Conservation (phyloP, 176 grass and related monocot species). For the Oryza rufipogon region DNA sequence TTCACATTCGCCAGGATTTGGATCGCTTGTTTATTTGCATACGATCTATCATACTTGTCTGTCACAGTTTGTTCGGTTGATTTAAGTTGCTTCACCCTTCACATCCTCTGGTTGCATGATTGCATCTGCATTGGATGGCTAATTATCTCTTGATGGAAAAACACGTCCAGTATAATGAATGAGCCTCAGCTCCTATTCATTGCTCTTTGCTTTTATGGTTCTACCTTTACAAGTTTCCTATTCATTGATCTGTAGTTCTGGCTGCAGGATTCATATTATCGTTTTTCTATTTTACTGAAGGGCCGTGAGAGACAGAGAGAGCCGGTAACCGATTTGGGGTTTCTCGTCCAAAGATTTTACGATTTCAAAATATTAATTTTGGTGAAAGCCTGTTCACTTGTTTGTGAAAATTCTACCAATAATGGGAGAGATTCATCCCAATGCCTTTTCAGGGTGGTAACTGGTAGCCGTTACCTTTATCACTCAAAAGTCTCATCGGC, state of each 20-base stretch:
- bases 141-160: slow-evolving; percentile 10
- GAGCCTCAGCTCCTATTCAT: not conserved
- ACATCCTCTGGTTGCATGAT: slow-evolving; percentile 31
- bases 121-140: slow-evolving; percentile 19
- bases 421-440: too few relatives aligned
- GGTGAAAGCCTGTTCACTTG: not conserved
- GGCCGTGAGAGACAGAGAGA: not conserved
- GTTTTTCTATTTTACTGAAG: not conserved
- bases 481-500: not conserved
- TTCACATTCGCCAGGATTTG: slow-evolving; percentile 47
- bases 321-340: too few relatives aligned
- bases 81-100: slow-evolving; percentile 15
- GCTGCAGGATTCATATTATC: not conserved
- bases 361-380: not conserved
- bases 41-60: slow-evolving; percentile 34
- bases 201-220: not conserved
- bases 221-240: too few relatives aligned
- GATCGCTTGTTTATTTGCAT: slow-evolving; percentile 44
- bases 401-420: too few relatives aligned
- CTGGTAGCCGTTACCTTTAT: too few relatives aligned
- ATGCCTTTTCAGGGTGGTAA: too few relatives aligned
- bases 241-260: not conserved
- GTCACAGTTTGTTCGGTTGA: slow-evolving; percentile 32
- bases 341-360: not conserved
- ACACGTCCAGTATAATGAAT: not conserved